Percentiles rank a stretch among this genome's conserved stretches.
Evolutionary conservation across 495 filamentous ascomycete genomes (phyloP).

Genomic region (Aspergillus avenaceus): DNA sequence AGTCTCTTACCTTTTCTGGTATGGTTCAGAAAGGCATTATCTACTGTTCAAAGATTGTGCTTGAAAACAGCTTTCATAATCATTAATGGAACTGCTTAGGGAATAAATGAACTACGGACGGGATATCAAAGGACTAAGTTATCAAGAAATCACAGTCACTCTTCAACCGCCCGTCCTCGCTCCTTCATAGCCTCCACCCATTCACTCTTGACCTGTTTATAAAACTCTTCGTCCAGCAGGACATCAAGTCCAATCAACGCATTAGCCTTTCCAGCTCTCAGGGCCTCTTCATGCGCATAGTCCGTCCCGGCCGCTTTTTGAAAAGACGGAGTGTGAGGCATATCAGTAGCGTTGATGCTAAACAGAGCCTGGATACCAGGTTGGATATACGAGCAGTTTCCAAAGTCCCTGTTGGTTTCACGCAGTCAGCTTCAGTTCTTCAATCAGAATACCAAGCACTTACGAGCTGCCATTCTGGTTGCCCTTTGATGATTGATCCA

Average conservation of each 20-base stretch:
- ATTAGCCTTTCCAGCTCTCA: slow-evolving; percentile 49
- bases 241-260: slow-evolving; percentile 49
- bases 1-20: too few species aligned
- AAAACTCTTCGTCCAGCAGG: slow-evolving; percentile 33
- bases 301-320: slow-evolving; percentile 37
- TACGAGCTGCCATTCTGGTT: slow-evolving; percentile 7
- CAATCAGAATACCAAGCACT: background rate
- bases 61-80: too few species aligned
- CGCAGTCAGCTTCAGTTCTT: background rate
- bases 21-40: too few species aligned
- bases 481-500: background rate
- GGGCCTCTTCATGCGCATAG: slow-evolving; percentile 41
- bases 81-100: too few species aligned
- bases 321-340: slow-evolving; percentile 21
- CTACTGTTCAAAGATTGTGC: too few species aligned
- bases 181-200: background rate
- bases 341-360: slow-evolving; percentile 43
- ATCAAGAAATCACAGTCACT: too few species aligned
- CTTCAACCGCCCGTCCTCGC: background rate
- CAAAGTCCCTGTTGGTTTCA: slow-evolving; percentile 7
- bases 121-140: too few species aligned
- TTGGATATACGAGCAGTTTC: slow-evolving; percentile 12
- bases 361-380: slow-evolving; percentile 34
- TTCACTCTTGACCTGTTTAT: slow-evolving; percentile 16
- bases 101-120: too few species aligned